Base-by-base conservation (phyloP, 129 eudicot genomes). In the Glebionis coronaria region DNA sequence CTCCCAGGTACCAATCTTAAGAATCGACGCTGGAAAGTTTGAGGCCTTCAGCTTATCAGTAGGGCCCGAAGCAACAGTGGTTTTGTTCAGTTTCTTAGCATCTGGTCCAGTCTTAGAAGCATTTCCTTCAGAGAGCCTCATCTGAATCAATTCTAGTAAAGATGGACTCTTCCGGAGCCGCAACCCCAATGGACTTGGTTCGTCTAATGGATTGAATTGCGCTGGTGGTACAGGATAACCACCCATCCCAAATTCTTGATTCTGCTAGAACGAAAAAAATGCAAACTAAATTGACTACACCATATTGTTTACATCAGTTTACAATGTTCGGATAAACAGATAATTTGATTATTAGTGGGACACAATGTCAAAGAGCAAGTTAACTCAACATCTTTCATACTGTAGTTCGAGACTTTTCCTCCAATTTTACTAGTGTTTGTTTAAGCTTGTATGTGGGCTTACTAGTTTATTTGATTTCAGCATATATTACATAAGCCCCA, bases 1-100 rank as follows among this genome's bases (percentile, higher is more conserved):
- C 96, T 92, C 98, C 98, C 98, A 92, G n/a, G 95, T 80, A 25
- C 98, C 98, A 12, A 92, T 92, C 61, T 73, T 88, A 1, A 92
- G 89, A 76, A 88, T 31, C 9, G 98, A 72, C 5, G 89, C 95
- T 10, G 95, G 91, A 75, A 88, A 92, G 65, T 92, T 88, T 19
- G 96, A 92, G 40, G 98, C 95, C 74, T 92, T 88, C 35, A 86
- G 83, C 81, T 88, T 92, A 80, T 92, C 95, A 44, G 69, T 76
- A 44, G 81, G 47, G 28, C 47, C 57, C 40, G 90, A 73, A 18
- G 63, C 35, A 70, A 70, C 63, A 53, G 69, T 5, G 38, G 27
- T 84, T 73, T 76, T 92, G 63, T 73, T 73, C 18, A 79, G 83
- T 56, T 78, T 88, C 76, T 67, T 92, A 27, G 72, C 63, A 40